Evolutionary conservation across 768 basidiomycete species (phyloP), one percentile per base, ranked within the genome.

Genomic region (Melanogaster broomeanus): DNA sequence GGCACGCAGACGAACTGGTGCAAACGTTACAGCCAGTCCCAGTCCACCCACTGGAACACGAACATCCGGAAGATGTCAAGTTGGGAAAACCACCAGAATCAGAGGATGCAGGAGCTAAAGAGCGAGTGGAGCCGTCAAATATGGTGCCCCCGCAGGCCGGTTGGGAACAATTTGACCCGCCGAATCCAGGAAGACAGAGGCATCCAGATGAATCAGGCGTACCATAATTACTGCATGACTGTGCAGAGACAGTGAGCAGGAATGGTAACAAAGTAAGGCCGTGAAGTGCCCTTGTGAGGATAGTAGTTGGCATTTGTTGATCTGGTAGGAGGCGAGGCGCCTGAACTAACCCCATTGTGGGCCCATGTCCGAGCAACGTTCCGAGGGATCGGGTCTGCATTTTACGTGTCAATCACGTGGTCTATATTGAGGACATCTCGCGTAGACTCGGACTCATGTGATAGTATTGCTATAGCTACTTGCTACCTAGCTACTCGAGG

Each of bases 1-100:
- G 81, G 65, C 94, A 97, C 0, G 89, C 86, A 46, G 72, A 74
- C 2, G 84, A 62, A 10, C 74, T 77, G 50, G 77, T 74, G 63
- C 94, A 96, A 33, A 95, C 90, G 60, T 90, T 91, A 66, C 90
- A 93, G 0, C 81, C 88, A 1, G 74, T 72, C 10, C 92, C 93
- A 1, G 75, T 76, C 93, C 93, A 95, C 3, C 87, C 93, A 38
- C 63, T 61, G 55, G 81, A 70, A 65, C 93, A 95, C 0, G 78
- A 71, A 65, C 94, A 97, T 2, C 72, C 75, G 19, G 84, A 74
- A 15, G 81, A 66, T 1, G 85, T 86, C 52, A 92, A 61, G 63
- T 95, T 93, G 13, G 82, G 76, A 41, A 82, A 82, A 12, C 67
- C 69, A 3, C 74, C 74, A 8, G 72, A 67, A 0, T 57, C 19